Evolutionary conservation across 495 filamentous ascomycete genomes (phyloP), one percentile per base, ranked within the genome.

Genomic region (Penicillium atrosanguineum): DNA sequence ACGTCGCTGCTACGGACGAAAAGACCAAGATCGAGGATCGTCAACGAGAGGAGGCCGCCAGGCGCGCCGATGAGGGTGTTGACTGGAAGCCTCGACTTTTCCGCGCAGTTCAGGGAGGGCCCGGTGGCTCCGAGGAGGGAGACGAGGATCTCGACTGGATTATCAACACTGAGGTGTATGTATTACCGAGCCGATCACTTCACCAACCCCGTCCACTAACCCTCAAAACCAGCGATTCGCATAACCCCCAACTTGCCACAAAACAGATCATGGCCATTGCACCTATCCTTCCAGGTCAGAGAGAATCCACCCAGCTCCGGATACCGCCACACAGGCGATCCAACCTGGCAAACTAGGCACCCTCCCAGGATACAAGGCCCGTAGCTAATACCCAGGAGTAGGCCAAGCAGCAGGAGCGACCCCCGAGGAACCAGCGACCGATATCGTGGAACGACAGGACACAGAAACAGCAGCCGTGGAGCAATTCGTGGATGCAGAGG

Each of bases 61-160:
- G 83, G 65, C 83, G 94, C 57, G 80, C 79, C 29, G 84, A 91
- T 26, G 85, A 94, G 9, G 90, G 88, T 44, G 76, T 93, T 14
- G 91, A 95, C 53, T 99, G 95, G 95, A 84, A 83, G 47, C 93
- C 94, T 7, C 80, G 81, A 51, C 80, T 96, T 16, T 99, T 99
- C 78, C 80, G 90, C 54, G 65, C 64, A 48, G 85, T 95, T 9
- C 79, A 82, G 25, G 87, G 86, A 29, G 90, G 89, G 3, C 84
- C 84, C 16, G 84, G 83, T 37, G 87, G 86, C 14, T 60, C 78
- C 7, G 89, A 90, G 45, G 92, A 95, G 59, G 93, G 91, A 16
- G 90, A 96, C 62, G 85, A 86, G 57, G 87, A 88, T 52, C 75
- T 99, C 20, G 95, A 99, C 69, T 99, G 90, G 89, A 90, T 97